These are phyloP conservation scores for Acrodontium crateriforme DNA, from an alignment of 2,329 filamentous ascomycete genomes.

Conservation along the genomic window DNA sequence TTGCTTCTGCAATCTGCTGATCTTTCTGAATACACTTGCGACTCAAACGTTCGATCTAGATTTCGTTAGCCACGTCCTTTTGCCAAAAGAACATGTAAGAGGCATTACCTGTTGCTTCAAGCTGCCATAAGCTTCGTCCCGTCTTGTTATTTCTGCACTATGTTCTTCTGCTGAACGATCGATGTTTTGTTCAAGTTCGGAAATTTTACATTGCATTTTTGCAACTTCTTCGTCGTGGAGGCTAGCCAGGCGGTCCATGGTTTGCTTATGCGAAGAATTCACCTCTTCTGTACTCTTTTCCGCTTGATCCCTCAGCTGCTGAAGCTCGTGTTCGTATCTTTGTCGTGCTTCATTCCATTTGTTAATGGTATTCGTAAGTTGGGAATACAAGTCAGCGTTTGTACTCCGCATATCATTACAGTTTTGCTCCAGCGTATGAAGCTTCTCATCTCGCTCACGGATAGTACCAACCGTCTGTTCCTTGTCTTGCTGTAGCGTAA, in stretches of 20 bases:
- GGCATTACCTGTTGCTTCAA: neutral
- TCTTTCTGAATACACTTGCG: slow-evolving; percentile 22
- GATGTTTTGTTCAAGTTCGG: neutral
- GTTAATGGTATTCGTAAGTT: neutral
- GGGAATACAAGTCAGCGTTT: neutral
- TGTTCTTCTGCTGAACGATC: slow-evolving; percentile 2
- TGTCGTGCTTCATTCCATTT: slow-evolving; percentile 2
- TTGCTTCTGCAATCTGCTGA: slow-evolving; percentile 24
- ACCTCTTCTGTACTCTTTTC: slow-evolving; percentile 3
- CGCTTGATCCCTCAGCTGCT: slow-evolving; percentile 1
- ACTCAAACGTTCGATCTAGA: slow-evolving; percentile 17
- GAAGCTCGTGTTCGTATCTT: slow-evolving; percentile 3
- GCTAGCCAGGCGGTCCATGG: slow-evolving; percentile 4
- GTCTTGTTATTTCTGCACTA: neutral
- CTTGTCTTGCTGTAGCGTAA: no score
- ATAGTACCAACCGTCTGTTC: no score
- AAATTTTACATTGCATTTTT: slow-evolving; percentile 1
- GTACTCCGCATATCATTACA: slow-evolving; percentile 2
- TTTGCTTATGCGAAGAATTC: slow-evolving; percentile 5
- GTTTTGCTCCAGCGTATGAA: slow-evolving; percentile 1
- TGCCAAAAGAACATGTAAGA: no score
- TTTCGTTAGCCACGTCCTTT: neutral
- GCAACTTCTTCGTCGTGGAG: slow-evolving; percentile 5
- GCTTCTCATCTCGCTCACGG: no score
- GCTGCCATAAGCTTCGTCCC: neutral